Evolutionary conservation across 345 rosid genomes (phyloP).

Genomic region (Pugionium cornutum): DNA sequence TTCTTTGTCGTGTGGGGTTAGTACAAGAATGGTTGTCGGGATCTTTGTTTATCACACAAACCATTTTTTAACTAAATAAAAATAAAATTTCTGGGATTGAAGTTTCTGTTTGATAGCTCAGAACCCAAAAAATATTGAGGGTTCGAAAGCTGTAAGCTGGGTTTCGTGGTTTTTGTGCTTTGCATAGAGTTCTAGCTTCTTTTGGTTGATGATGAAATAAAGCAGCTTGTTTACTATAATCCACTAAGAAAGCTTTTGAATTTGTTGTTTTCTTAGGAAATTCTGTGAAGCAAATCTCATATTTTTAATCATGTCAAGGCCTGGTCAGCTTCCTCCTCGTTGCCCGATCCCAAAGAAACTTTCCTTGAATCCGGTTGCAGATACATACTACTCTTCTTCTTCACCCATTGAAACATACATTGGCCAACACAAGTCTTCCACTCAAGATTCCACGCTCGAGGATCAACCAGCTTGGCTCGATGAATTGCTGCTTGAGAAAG

Average conservation of each 20-base stretch:
- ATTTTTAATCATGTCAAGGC: conserved; percentile 59
- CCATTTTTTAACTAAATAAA: neutral
- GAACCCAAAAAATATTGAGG: neutral
- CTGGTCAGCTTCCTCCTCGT: conserved; percentile 72
- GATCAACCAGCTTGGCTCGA: conserved; percentile 71
- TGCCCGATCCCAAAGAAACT: conserved; percentile 62
- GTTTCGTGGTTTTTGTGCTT: conserved; percentile 3
- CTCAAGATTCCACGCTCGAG: conserved; percentile 51
- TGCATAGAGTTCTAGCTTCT: neutral
- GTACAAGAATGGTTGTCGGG: conserved; percentile 36
- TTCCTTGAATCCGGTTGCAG: conserved; percentile 35
- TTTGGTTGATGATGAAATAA: conserved; percentile 20
- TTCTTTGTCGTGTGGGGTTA: conserved; percentile 41
- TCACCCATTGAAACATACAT: conserved; percentile 36
- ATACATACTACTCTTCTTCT: conserved; percentile 40
- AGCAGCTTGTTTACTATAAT: conserved; percentile 6
- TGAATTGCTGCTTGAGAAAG: conserved; percentile 49
- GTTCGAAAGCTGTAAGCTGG: conserved; percentile 3
- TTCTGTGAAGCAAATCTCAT: conserved; percentile 29
- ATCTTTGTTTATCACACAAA: conserved; percentile 18
- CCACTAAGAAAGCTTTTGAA: conserved; percentile 22
- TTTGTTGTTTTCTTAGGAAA: conserved; percentile 5
- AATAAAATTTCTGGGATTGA: conserved; percentile 10
- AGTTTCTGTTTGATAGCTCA: conserved; percentile 30
- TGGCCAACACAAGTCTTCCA: conserved; percentile 46